Conservation (phyloP, 2,329 filamentous ascomycete species). For the Knufia petricola region DNA sequence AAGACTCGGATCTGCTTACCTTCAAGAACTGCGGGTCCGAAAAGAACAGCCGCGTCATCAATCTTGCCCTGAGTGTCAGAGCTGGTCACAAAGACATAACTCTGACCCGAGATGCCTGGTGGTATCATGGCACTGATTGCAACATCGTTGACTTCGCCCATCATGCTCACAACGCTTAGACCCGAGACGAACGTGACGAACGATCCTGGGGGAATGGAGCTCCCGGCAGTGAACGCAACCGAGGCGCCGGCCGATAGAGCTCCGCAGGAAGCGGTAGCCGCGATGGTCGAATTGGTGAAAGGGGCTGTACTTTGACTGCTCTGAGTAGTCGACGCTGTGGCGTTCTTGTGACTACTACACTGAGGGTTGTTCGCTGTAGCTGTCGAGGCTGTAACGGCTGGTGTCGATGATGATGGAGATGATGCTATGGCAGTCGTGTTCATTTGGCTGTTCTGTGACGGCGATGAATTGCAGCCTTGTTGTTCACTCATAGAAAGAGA, state of each 20-base stretch:
- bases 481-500: slow-evolving; percentile 26
- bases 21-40: slow-evolving; percentile 22
- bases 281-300: slow-evolving; percentile 2
- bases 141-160: slow-evolving; percentile 9
- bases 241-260: slow-evolving; percentile 13
- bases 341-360: neutral
- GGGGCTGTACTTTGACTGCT: too few species aligned
- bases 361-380: neutral
- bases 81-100: slow-evolving; percentile 21
- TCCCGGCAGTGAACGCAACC: slow-evolving; percentile 12
- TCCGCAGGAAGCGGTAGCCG: slow-evolving; percentile 9
- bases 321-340: neutral
- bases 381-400: neutral
- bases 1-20: too few species aligned
- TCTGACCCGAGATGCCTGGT: slow-evolving; percentile 16
- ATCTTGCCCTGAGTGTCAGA: slow-evolving; percentile 16
- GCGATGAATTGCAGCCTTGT: neutral
- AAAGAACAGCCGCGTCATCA: slow-evolving; percentile 16
- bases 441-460: neutral
- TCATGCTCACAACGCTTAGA: slow-evolving; percentile 16
- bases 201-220: slow-evolving; percentile 12
- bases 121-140: slow-evolving; percentile 15
- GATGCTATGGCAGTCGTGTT: too few species aligned
- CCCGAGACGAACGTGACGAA: slow-evolving; percentile 22
- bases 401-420: slow-evolving; percentile 7